These are phyloP conservation scores for Blastomyces percursus DNA, from an alignment of 2,329 filamentous ascomycete genomes.

Conservation along the genomic window DNA sequence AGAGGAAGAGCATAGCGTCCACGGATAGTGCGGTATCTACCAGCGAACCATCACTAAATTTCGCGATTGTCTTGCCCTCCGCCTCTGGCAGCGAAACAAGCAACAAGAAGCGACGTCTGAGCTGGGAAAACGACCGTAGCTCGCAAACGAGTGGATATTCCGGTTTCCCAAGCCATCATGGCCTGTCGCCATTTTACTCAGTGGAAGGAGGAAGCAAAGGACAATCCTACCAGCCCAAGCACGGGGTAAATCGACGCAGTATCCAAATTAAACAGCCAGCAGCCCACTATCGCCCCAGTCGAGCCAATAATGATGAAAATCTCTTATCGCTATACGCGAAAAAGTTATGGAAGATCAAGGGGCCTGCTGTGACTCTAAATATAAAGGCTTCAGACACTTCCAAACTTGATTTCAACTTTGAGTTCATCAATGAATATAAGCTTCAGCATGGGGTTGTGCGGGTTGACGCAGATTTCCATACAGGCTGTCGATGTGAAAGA, in stretches of 20 bases:
- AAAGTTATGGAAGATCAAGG: constrained; percentile 20
- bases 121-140: neutral
- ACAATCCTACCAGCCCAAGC: neutral
- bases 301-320: neutral
- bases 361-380: constrained; percentile 21
- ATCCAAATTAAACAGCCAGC: neutral
- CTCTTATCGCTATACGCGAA: constrained; percentile 12
- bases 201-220: neutral
- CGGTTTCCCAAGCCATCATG: constrained; percentile 4
- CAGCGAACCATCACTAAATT: no score
- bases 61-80: neutral
- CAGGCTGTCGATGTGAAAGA: constrained; percentile 24
- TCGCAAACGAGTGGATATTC: neutral
- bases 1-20: neutral
- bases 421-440: constrained; percentile 30
- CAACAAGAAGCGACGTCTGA: neutral
- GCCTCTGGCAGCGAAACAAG: neutral
- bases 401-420: constrained; percentile 26
- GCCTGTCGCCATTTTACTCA: constrained; percentile 6
- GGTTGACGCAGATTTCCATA: constrained; percentile 22
- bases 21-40: neutral
- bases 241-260: neutral
- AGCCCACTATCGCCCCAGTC: neutral
- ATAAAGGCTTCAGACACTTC: constrained; percentile 9
- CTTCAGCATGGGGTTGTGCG: constrained; percentile 23